Conservation (phyloP, 176 grass and related monocot genomes). For the Bolboschoenus planiculmis region DNA sequence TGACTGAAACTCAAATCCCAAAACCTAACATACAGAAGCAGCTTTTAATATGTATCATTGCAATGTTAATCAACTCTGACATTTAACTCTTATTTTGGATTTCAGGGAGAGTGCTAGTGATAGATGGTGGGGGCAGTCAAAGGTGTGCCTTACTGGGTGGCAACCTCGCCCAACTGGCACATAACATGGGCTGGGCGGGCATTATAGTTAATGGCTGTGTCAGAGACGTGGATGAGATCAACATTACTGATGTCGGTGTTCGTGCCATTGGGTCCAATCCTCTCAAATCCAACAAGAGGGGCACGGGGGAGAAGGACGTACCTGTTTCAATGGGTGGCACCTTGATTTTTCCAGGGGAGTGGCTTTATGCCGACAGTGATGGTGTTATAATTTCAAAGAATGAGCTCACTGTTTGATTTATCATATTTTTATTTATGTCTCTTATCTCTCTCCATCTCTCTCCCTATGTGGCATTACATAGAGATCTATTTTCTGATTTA, state of each 20-base stretch:
- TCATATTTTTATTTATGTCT: not conserved
- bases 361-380: constrained; percentile 34
- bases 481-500: not conserved
- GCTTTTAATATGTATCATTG: not conserved
- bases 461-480: not conserved
- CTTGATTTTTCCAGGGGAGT: constrained; percentile 26
- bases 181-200: constrained; percentile 27
- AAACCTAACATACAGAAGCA: not conserved
- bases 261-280: constrained; percentile 19
- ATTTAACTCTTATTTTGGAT: not conserved
- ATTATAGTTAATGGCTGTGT: constrained; percentile 32
- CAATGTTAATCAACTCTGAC: not conserved
- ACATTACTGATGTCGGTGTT: constrained; percentile 24
- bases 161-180: constrained; percentile 24
- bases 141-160: constrained; percentile 29
- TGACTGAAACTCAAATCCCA: not conserved
- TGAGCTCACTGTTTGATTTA: constrained; percentile 16
- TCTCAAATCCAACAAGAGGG: constrained; percentile 32
- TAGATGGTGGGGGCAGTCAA: constrained; percentile 32
- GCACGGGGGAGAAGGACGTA: constrained; percentile 28
- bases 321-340: constrained; percentile 16
- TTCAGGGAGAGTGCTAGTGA: constrained; percentile 29
- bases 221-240: constrained; percentile 35
- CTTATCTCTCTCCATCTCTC: not conserved
- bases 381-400: constrained; percentile 28